Conservation (phyloP, 352 stramenopile species). For the Pythium guiyangense region DNA sequence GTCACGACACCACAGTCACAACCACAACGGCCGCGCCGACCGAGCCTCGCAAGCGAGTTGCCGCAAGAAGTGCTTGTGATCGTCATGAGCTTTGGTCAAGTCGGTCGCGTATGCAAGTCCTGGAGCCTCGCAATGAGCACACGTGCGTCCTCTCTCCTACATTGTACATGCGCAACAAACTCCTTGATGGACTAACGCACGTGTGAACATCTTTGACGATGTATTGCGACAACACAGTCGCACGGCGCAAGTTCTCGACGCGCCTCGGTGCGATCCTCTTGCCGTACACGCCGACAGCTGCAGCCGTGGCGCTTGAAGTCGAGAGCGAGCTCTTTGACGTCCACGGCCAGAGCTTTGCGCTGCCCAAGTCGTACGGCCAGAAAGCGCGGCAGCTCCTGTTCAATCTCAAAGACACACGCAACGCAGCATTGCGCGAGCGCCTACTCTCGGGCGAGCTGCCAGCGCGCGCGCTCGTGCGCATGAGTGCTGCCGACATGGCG, state of each 20-base stretch:
- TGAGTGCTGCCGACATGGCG: conserved; percentile 80
- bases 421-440: conserved; percentile 57
- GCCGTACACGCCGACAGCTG: conserved; percentile 40
- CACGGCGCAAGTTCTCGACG: conserved; percentile 53
- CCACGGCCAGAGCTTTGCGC: conserved; percentile 56
- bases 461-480: conserved; percentile 55
- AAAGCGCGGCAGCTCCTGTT: conserved; percentile 80
- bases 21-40: not conserved
- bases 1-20: not conserved
- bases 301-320: conserved; percentile 44
- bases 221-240: conserved; percentile 26
- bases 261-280: conserved; percentile 50
- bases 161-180: not conserved
- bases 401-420: conserved; percentile 76
- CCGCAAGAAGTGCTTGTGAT: conserved; percentile 71
- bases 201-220: too few species aligned
- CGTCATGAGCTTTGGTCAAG: conserved; percentile 61
- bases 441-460: conserved; percentile 57
- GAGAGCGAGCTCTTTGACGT: conserved; percentile 52
- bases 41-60: conserved; percentile 37
- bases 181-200: too few species aligned
- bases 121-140: conserved; percentile 74
- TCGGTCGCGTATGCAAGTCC: conserved; percentile 74
- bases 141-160: conserved; percentile 18
- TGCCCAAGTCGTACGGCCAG: conserved; percentile 77